These are phyloP conservation scores for Oryza glaberrima DNA, from an alignment of 176 grass and related monocot genomes.

Conservation along the genomic window DNA sequence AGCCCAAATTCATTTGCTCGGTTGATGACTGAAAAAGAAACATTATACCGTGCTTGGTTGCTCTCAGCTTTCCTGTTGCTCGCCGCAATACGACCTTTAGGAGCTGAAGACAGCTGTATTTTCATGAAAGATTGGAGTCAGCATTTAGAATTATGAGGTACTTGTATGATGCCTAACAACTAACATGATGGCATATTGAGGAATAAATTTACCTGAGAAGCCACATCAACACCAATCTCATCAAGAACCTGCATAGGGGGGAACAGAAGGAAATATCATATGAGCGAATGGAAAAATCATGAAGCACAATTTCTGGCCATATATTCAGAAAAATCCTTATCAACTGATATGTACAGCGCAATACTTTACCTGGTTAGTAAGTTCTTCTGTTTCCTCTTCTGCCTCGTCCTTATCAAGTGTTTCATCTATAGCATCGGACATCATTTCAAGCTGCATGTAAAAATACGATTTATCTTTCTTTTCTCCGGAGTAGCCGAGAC, in stretches of 20 bases:
- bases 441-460: conserved; percentile 86
- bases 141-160: conserved; percentile 28
- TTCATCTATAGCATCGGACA: conserved; percentile 95
- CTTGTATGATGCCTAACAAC: conserved; percentile 3
- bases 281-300: conserved; percentile 7
- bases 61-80: conserved; percentile 68
- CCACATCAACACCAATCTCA: conserved; percentile 96
- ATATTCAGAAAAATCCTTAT: not conserved
- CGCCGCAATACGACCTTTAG: conserved; percentile 75
- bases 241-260: conserved; percentile 68
- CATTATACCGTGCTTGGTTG: conserved; percentile 66
- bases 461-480: conserved; percentile 19
- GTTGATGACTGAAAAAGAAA: not conserved
- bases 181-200: conserved; percentile 15
- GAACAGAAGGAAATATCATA: not conserved
- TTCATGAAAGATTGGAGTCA: conserved; percentile 22
- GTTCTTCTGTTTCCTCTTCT: conserved; percentile 98
- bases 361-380: conserved; percentile 90
- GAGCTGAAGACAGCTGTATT: conserved; percentile 89
- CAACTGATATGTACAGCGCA: not conserved
- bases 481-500: not conserved
- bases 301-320: not conserved
- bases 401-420: conserved; percentile 98
- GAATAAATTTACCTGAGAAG: conserved; percentile 76
- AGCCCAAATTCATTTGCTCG: not conserved